Evolutionary conservation across 768 basidiomycete species (phyloP).

Genomic region (Lactarius psammicola): DNA sequence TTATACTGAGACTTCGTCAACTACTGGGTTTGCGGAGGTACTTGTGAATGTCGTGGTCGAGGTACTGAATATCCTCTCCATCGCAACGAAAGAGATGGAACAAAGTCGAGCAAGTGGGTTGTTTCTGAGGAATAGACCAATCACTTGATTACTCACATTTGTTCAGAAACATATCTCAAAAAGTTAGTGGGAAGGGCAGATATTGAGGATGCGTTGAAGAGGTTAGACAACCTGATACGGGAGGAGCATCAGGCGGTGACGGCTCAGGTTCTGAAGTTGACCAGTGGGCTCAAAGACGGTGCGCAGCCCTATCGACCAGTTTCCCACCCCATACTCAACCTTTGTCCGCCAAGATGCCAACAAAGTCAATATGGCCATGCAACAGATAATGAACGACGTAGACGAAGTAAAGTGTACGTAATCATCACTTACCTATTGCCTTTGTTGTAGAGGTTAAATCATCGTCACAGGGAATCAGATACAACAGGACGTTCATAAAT

Average conservation of each 20-base stretch:
- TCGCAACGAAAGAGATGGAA: slow-evolving; percentile 4
- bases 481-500: background rate
- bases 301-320: background rate
- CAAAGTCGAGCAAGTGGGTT: background rate
- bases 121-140: background rate
- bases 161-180: background rate
- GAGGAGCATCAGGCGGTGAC: background rate
- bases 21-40: background rate
- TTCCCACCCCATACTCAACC: background rate
- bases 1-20: background rate
- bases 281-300: background rate
- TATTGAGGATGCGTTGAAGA: background rate
- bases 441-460: background rate
- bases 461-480: background rate
- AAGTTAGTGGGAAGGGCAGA: background rate
- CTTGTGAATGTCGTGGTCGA: slow-evolving; percentile 2
- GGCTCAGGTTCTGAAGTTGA: background rate
- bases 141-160: background rate
- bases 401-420: background rate
- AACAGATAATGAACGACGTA: background rate
- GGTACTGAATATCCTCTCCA: background rate
- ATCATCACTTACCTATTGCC: background rate
- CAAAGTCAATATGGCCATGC: background rate
- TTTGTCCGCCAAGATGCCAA: background rate
- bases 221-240: background rate